Evolutionary conservation across 805 yeast genomes (phyloP).

Genomic region (Ogataea pilisensis): DNA sequence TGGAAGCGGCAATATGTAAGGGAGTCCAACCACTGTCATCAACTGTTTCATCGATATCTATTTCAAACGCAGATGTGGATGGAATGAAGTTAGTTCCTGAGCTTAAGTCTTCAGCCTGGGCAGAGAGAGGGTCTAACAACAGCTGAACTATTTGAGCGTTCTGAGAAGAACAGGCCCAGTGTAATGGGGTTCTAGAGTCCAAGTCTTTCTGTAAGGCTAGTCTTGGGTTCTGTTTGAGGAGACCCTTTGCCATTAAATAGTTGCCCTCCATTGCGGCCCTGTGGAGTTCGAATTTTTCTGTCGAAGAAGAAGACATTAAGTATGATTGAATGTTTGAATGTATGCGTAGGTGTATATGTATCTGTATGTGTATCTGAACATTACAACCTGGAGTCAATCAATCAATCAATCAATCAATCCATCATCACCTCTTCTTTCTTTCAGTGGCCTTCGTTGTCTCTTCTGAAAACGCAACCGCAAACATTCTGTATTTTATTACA

Average conservation of each 20-base stretch:
- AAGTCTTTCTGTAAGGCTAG: conserved; percentile 49
- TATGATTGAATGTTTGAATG: too few relatives aligned
- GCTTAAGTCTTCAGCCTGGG: conserved; percentile 5
- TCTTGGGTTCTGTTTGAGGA: conserved; percentile 48
- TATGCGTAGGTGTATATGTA: too few relatives aligned
- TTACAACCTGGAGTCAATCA: too few relatives aligned
- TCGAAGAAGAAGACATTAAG: neutral
- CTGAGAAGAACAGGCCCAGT: conserved; percentile 80
- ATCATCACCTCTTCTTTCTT: too few relatives aligned
- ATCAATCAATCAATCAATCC: too few relatives aligned
- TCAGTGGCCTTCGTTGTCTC: too few relatives aligned
- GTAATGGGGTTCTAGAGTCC: conserved; percentile 77
- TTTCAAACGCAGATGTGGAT: conserved; percentile 22
- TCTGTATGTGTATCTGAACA: too few relatives aligned
- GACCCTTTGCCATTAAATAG: conserved; percentile 43
- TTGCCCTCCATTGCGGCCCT: conserved; percentile 68
- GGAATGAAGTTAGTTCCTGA: neutral
- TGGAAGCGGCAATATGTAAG: conserved; percentile 73
- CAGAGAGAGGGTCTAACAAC: conserved; percentile 36
- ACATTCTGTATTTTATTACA: too few relatives aligned
- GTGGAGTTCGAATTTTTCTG: conserved; percentile 36
- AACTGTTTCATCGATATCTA: conserved; percentile 61
- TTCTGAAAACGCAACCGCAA: too few relatives aligned
- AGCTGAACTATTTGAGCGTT: conserved; percentile 47
- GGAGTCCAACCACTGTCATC: conserved; percentile 91